phyloP scores from a whole-genome alignment of 371 early-diverging fungal species.

The Rhizopus arrhizus region DNA sequence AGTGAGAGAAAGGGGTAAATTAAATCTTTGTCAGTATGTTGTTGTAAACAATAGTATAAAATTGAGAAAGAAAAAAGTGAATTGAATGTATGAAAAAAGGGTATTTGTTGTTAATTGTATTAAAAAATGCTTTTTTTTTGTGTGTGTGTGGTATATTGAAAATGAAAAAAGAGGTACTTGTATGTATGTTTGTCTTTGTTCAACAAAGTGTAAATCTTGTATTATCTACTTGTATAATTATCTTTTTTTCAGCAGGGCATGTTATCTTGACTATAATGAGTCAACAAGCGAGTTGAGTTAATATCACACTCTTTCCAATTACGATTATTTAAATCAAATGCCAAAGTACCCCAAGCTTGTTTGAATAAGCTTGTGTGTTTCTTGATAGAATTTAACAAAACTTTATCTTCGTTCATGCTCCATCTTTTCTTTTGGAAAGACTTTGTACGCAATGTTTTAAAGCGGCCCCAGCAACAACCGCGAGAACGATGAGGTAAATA shows the following conservation, averaged over 20 bases:
- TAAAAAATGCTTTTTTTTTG: no score
- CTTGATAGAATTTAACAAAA: slow-evolving; percentile 32
- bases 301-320: slow-evolving; percentile 45
- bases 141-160: no score
- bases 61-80: no score
- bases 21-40: no score
- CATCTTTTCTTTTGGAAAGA: slow-evolving; percentile 33
- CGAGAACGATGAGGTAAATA: slow-evolving; percentile 49
- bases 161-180: no score
- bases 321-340: slow-evolving; percentile 34
- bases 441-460: slow-evolving; percentile 44
- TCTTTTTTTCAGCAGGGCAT: neutral
- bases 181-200: neutral
- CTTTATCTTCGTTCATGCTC: slow-evolving; percentile 35
- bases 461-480: slow-evolving; percentile 51
- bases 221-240: neutral
- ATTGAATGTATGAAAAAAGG: no score
- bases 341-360: slow-evolving; percentile 48
- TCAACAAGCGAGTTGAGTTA: slow-evolving; percentile 31
- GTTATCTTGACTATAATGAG: neutral
- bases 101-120: no score
- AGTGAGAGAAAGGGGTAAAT: no score
- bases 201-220: neutral
- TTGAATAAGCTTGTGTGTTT: slow-evolving; percentile 42
- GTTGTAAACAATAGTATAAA: no score